phyloP scores from a whole-genome alignment of 805 yeast genomes.

The Teunomyces gatunensis region DNA sequence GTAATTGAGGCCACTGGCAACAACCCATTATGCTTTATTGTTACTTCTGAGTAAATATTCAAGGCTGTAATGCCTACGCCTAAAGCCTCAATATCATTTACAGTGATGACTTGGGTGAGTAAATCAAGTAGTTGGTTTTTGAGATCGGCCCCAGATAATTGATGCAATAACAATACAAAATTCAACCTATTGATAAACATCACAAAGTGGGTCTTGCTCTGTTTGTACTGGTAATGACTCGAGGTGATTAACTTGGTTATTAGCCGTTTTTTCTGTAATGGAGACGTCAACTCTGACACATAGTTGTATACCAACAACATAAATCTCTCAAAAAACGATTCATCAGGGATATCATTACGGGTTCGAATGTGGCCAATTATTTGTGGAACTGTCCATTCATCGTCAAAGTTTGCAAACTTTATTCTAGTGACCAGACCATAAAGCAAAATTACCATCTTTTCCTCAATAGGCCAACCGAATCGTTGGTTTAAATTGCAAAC shows the following conservation, averaged over 20 bases:
- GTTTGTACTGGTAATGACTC: constrained; percentile 32
- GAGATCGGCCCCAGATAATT: constrained; percentile 33
- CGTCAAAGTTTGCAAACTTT: constrained; percentile 36
- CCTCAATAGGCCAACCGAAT: constrained; percentile 33
- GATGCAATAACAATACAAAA: constrained; percentile 32
- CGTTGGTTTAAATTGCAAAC: constrained; percentile 23
- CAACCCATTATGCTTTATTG: neutral
- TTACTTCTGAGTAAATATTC: constrained; percentile 4
- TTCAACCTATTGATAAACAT: constrained; percentile 39
- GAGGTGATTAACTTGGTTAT: constrained; percentile 37
- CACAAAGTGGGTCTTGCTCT: constrained; percentile 22
- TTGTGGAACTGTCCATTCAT: constrained; percentile 27
- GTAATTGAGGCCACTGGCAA: constrained; percentile 7
- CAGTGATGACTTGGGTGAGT: constrained; percentile 18
- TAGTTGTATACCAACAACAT: constrained; percentile 34
- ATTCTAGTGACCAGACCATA: constrained; percentile 29
- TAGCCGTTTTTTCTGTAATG: constrained; percentile 26
- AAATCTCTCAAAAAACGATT: constrained; percentile 35
- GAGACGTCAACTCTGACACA: constrained; percentile 21
- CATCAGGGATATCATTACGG: constrained; percentile 25
- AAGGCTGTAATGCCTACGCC: constrained; percentile 4
- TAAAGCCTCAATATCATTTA: constrained; percentile 7
- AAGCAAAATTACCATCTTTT: constrained; percentile 26
- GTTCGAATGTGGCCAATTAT: constrained; percentile 20
- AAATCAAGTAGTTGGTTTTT: constrained; percentile 26